These are phyloP conservation scores for Corynascus novoguineensis DNA, from an alignment of 495 filamentous ascomycete genomes.

Conservation along the genomic window DNA sequence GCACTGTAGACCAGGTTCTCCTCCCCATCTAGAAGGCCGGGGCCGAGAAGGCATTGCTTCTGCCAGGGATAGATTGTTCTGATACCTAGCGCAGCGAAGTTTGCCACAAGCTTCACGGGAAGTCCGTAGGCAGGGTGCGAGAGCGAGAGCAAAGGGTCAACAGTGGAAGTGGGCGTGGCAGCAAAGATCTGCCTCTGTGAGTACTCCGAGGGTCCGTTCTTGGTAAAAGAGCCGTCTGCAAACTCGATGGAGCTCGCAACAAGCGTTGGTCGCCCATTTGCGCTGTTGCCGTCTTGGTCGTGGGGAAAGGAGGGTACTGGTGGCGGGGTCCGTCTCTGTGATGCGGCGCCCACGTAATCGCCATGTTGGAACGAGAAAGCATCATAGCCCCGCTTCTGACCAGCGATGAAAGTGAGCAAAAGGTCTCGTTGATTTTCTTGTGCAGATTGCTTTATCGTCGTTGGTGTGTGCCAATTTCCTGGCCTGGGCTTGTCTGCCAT, in stretches of 20 bases:
- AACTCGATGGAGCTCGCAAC: constrained; percentile 33
- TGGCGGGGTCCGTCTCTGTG: neutral
- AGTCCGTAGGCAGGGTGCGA: constrained; percentile 62
- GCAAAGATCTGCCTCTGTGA: constrained; percentile 40
- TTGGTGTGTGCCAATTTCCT: constrained; percentile 27
- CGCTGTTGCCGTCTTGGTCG: neutral
- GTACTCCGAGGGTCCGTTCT: constrained; percentile 36
- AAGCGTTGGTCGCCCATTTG: constrained; percentile 22
- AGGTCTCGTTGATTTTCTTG: constrained; percentile 8
- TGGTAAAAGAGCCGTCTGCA: constrained; percentile 7
- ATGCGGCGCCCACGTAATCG: neutral
- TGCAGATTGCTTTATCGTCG: constrained; percentile 24
- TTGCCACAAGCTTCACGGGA: constrained; percentile 53
- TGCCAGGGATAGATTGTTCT: constrained; percentile 76
- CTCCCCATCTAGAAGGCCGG: constrained; percentile 59
- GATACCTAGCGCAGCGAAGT: constrained; percentile 61
- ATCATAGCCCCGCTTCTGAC: constrained; percentile 23
- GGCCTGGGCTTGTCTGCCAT: constrained; percentile 20
- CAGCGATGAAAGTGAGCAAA: constrained; percentile 13
- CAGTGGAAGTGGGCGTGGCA: constrained; percentile 46
- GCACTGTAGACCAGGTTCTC: constrained; percentile 75
- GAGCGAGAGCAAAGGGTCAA: constrained; percentile 58
- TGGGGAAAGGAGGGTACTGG: constrained; percentile 1
- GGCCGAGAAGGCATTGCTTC: constrained; percentile 66
- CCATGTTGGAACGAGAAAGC: constrained; percentile 5